Evolutionary conservation across 169 alveolate species (phyloP).

Genomic region (Plasmodium blacklocki): DNA sequence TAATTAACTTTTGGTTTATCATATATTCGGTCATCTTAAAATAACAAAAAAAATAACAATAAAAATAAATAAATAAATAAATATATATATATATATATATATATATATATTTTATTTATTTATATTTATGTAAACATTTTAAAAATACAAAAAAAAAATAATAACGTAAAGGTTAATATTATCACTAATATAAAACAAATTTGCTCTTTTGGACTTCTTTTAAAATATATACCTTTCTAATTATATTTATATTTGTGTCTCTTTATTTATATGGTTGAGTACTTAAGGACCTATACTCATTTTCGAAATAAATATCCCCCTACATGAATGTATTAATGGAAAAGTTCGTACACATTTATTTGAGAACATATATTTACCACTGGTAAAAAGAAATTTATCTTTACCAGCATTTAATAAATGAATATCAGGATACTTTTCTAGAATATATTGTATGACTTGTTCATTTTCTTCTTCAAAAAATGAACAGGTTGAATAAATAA

Average conservation of each 20-base stretch:
- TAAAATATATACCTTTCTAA: neutral
- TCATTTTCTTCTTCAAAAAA: conserved; percentile 78
- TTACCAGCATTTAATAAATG: conserved; percentile 66
- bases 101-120: too few relatives aligned
- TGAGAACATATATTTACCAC: conserved; percentile 19
- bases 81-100: too few relatives aligned
- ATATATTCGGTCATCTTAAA: too few relatives aligned
- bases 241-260: neutral
- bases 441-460: conserved; percentile 39
- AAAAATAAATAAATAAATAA: too few relatives aligned
- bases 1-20: too few relatives aligned
- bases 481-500: conserved; percentile 73
- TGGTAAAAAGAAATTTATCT: conserved; percentile 53
- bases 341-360: conserved; percentile 57
- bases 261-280: neutral
- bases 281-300: neutral
- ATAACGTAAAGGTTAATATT: too few relatives aligned
- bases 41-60: too few relatives aligned
- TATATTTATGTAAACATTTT: too few relatives aligned
- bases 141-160: too few relatives aligned
- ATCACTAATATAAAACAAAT: too few relatives aligned
- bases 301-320: conserved; percentile 65
- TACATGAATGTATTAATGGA: conserved; percentile 32
- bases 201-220: neutral
- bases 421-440: conserved; percentile 10